phyloP scores from a whole-genome alignment of 306 rosid genomes.

The Hylodesmum podocarpum region DNA sequence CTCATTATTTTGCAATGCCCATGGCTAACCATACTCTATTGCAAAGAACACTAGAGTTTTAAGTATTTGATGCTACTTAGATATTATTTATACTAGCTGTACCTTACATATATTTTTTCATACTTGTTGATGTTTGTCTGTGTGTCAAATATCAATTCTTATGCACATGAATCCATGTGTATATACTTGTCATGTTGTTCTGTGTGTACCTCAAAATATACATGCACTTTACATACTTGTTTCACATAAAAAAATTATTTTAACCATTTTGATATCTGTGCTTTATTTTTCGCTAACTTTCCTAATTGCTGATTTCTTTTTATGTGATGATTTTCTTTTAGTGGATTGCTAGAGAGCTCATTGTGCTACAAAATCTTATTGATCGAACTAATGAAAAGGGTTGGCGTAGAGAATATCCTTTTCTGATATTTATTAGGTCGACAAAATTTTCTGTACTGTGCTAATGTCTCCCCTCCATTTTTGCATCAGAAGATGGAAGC shows the following conservation, averaged over 20 bases:
- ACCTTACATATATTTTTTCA: conserved; percentile 3
- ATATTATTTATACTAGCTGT: not conserved
- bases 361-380: conserved; percentile 55
- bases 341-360: conserved; percentile 75
- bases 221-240: not conserved
- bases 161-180: not conserved
- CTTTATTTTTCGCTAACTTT: conserved; percentile 36
- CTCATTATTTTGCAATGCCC: not conserved
- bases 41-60: not conserved
- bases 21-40: not conserved
- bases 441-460: not conserved
- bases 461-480: not conserved
- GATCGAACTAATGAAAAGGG: conserved; percentile 91
- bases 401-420: conserved; percentile 96
- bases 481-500: conserved; percentile 8
- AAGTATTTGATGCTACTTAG: not conserved
- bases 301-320: conserved; percentile 29
- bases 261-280: conserved; percentile 14
- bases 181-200: not conserved
- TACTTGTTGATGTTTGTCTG: conserved; percentile 1
- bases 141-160: not conserved
- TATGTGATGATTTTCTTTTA: conserved; percentile 44
- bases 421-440: conserved; percentile 23
- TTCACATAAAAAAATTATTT: not conserved
- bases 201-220: not conserved